These are phyloP conservation scores for Ophiocytium majus DNA, from an alignment of 352 stramenopile species.

Conservation along the genomic window DNA sequence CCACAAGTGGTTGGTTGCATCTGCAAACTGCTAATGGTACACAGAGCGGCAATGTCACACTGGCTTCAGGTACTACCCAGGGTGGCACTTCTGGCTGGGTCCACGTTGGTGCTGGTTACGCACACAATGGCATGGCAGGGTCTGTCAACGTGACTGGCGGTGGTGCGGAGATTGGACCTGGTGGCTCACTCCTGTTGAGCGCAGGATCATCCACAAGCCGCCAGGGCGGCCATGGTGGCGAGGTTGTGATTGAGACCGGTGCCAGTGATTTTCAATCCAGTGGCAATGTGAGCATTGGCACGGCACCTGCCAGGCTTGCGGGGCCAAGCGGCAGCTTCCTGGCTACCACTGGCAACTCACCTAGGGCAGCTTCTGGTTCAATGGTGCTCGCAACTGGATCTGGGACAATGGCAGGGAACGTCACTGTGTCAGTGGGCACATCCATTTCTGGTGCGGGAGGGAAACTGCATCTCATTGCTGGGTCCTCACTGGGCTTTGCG, in stretches of 20 bases:
- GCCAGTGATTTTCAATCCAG: background rate
- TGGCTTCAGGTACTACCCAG: background rate
- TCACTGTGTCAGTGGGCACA: background rate
- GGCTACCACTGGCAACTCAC: background rate
- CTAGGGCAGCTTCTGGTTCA: background rate
- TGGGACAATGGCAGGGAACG: background rate
- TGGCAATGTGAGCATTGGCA: constrained; percentile 5
- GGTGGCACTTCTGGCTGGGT: background rate
- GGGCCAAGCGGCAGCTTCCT: background rate
- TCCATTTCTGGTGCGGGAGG: background rate
- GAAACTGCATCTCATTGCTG: background rate
- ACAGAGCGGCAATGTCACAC: background rate
- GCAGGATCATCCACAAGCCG: background rate
- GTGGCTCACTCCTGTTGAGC: background rate
- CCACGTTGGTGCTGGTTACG: background rate
- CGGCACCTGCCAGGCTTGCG: background rate
- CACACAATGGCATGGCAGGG: background rate
- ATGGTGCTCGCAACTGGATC: background rate
- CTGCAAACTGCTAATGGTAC: constrained; percentile 27
- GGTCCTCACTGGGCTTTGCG: background rate
- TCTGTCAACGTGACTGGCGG: background rate
- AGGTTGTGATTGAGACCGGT: background rate
- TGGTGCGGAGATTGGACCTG: background rate
- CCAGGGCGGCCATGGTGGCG: background rate
- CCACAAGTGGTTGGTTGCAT: constrained; percentile 32